These are phyloP conservation scores for Aspergillus jensenii DNA, from an alignment of 2,329 filamentous ascomycete species.

Conservation along the genomic window DNA sequence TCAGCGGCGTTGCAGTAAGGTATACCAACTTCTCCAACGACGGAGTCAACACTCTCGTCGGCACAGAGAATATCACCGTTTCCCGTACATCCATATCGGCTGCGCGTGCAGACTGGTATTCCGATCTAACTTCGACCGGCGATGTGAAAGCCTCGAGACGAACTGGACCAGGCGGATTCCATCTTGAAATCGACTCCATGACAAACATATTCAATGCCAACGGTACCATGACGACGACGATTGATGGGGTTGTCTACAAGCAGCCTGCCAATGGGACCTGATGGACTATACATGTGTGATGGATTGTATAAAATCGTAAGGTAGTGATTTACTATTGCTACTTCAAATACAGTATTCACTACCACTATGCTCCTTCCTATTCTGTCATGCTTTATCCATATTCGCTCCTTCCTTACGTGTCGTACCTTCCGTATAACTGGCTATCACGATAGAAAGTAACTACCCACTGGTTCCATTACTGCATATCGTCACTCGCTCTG, in stretches of 20 bases:
- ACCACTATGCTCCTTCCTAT: no score
- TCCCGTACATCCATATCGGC: slow-evolving; percentile 15
- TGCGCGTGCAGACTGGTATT: slow-evolving; percentile 40
- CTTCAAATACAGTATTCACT: no score
- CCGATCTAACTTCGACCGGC: slow-evolving; percentile 38
- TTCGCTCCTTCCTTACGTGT: no score
- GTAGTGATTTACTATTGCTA: no score
- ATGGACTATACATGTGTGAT: no score
- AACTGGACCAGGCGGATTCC: slow-evolving; percentile 41
- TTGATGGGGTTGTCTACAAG: slow-evolving; percentile 37
- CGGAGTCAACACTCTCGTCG: slow-evolving; percentile 31
- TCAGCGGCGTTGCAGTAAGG: slow-evolving; percentile 31
- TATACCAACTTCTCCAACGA: slow-evolving; percentile 43
- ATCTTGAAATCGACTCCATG: slow-evolving; percentile 40
- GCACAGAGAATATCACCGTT: slow-evolving; percentile 37
- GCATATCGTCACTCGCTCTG: no score
- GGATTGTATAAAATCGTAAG: no score
- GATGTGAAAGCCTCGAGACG: slow-evolving; percentile 34
- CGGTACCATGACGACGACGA: slow-evolving; percentile 40
- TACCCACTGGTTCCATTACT: no score
- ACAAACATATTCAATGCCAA: slow-evolving; percentile 44
- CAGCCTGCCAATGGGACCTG: slow-evolving; percentile 41
- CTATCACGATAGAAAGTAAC: no score
- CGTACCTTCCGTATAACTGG: no score
- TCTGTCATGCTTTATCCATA: no score